Conservation (phyloP, 768 basidiomycete species). For the Hydnomerulius pinastri region DNA sequence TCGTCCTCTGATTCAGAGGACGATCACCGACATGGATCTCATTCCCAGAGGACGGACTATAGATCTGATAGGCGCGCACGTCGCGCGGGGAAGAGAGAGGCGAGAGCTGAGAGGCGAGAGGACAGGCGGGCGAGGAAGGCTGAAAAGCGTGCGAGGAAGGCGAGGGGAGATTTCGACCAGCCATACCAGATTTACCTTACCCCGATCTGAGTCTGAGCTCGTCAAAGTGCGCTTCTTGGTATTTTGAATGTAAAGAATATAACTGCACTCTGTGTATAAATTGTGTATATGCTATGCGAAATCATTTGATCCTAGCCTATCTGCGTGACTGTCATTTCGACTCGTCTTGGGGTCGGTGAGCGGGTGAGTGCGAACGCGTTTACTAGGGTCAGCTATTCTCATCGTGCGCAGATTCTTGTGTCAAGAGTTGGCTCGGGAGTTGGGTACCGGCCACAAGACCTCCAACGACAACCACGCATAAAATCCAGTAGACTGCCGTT, state of each 20-base stretch:
- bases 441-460: background rate
- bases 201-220: background rate
- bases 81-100: slow-evolving; percentile 7
- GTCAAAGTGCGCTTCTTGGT: too few relatives aligned
- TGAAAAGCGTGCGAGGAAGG: slow-evolving; percentile 19
- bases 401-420: background rate
- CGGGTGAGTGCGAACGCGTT: too few relatives aligned
- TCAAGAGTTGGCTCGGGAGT: background rate
- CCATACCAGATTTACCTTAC: slow-evolving; percentile 28
- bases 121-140: slow-evolving; percentile 9
- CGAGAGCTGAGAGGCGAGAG: slow-evolving; percentile 14
- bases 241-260: too few relatives aligned
- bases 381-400: too few relatives aligned
- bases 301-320: too few relatives aligned
- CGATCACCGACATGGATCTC: background rate
- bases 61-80: slow-evolving; percentile 9
- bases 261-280: too few relatives aligned
- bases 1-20: slow-evolving; percentile 15
- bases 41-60: background rate
- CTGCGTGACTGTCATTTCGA: too few relatives aligned
- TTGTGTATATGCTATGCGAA: too few relatives aligned
- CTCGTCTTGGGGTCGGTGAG: too few relatives aligned
- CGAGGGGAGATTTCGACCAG: slow-evolving; percentile 11
- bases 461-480: slow-evolving; percentile 7
- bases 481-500: slow-evolving; percentile 35